A percentile compares a stretch with the other conserved stretches of the same genome.
phyloP scores from a whole-genome alignment of 78 protist species.

The Speleostelium caveatum region DNA sequence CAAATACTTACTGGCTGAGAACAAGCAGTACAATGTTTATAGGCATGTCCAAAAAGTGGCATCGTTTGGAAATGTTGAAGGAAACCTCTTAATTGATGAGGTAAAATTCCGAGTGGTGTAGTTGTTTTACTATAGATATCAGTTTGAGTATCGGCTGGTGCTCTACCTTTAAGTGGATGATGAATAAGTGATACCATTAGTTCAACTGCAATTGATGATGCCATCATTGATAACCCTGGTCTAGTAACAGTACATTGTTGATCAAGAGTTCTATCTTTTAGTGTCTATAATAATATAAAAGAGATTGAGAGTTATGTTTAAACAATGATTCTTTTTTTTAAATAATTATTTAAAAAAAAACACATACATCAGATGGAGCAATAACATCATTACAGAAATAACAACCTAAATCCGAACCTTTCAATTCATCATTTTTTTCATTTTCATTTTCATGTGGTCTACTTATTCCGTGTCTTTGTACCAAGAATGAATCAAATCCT shows the following conservation, averaged over 20 bases:
- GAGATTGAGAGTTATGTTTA: not conserved
- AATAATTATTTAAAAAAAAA: not conserved
- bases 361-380: constrained; percentile 93
- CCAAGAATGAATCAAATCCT: constrained; percentile 96
- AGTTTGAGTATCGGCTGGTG: constrained; percentile 51
- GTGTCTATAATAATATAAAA: constrained; percentile 52
- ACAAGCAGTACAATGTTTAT: constrained; percentile 95
- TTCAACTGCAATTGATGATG: constrained; percentile 95
- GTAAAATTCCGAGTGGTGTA: constrained; percentile 43
- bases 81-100: constrained; percentile 96
- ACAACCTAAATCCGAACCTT: constrained; percentile 90
- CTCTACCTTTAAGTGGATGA: constrained; percentile 80
- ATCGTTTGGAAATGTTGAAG: constrained; percentile 68
- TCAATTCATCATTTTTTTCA: too few relatives aligned
- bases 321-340: not conserved
- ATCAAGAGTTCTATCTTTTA: constrained; percentile 97
- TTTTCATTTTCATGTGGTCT: not conserved
- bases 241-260: constrained; percentile 99
- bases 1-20: constrained; percentile 84
- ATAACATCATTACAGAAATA: constrained; percentile 98
- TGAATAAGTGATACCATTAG: constrained; percentile 90
- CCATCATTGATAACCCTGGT: constrained; percentile 95
- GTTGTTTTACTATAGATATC: constrained; percentile 30
- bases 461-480: constrained; percentile 96
- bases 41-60: constrained; percentile 78